Evolutionary conservation across 2,329 filamentous ascomycete genomes (phyloP).

Genomic region (Pseudocercospora musae): DNA sequence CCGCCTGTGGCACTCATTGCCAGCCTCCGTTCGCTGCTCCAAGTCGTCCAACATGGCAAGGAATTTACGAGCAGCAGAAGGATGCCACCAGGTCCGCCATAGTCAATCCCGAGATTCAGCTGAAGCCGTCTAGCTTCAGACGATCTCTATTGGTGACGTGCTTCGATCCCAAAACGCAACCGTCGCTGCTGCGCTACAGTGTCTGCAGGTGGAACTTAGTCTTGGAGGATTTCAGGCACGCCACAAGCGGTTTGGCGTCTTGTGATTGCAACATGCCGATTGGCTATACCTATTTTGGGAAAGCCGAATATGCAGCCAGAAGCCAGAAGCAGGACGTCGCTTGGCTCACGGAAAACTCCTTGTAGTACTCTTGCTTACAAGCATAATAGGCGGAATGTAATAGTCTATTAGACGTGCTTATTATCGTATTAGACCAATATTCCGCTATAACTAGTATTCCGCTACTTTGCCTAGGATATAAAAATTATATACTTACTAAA

Average conservation of each 20-base stretch:
- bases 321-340: too few species aligned
- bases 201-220: not conserved
- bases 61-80: not conserved
- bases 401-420: too few species aligned
- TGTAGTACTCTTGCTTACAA: not conserved
- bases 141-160: not conserved
- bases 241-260: not conserved
- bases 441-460: too few species aligned
- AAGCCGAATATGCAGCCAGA: not conserved
- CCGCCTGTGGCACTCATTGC: conserved; percentile 3
- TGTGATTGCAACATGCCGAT: not conserved
- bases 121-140: not conserved
- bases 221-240: not conserved
- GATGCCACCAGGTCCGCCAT: not conserved
- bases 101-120: not conserved
- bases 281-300: not conserved
- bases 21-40: not conserved
- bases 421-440: too few species aligned
- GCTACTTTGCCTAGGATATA: too few species aligned
- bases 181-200: not conserved
- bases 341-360: not conserved
- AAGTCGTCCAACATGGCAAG: not conserved
- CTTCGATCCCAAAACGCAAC: not conserved
- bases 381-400: too few species aligned
- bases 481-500: too few species aligned